phyloP scores from a whole-genome alignment of 805 yeast species.

The Sungouiella blattae region DNA sequence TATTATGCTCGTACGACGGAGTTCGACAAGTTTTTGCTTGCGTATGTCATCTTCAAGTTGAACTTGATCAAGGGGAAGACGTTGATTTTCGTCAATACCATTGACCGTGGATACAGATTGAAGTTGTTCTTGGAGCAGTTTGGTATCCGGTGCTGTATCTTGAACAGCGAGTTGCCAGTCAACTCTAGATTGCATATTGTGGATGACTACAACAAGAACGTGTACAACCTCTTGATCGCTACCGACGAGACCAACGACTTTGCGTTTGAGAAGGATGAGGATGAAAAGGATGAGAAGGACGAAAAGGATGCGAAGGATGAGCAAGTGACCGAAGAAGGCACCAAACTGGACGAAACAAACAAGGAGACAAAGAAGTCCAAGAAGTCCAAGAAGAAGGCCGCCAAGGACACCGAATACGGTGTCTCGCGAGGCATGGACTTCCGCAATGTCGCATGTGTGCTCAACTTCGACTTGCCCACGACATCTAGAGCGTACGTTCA shows the following conservation, averaged over 20 bases:
- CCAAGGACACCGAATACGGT: conserved; percentile 76
- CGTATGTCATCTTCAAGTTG: conserved; percentile 89
- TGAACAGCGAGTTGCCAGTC: conserved; percentile 89
- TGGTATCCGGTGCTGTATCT: conserved; percentile 82
- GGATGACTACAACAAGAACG: conserved; percentile 89
- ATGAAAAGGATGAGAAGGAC: conserved; percentile 33
- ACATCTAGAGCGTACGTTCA: conserved; percentile 88
- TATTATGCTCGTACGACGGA: conserved; percentile 84
- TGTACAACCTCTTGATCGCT: conserved; percentile 84
- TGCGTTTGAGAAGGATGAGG: conserved; percentile 48
- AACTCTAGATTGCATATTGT: conserved; percentile 93
- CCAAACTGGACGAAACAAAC: neutral
- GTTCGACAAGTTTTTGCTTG: conserved; percentile 84
- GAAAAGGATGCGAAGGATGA: conserved; percentile 15
- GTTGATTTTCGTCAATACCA: conserved; percentile 83
- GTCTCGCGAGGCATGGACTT: conserved; percentile 97
- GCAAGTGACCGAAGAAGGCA: conserved; percentile 10
- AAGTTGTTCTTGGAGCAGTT: conserved; percentile 91
- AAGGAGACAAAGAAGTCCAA: conserved; percentile 14
- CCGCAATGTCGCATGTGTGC: conserved; percentile 91
- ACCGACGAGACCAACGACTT: conserved; percentile 82
- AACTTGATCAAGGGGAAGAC: conserved; percentile 88
- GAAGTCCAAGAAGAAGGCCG: conserved; percentile 23
- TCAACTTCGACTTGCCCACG: conserved; percentile 91
- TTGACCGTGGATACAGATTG: conserved; percentile 92